Evolutionary conservation across 2,329 filamentous ascomycete genomes (phyloP).

Genomic region (Colletotrichum euphorbiae): DNA sequence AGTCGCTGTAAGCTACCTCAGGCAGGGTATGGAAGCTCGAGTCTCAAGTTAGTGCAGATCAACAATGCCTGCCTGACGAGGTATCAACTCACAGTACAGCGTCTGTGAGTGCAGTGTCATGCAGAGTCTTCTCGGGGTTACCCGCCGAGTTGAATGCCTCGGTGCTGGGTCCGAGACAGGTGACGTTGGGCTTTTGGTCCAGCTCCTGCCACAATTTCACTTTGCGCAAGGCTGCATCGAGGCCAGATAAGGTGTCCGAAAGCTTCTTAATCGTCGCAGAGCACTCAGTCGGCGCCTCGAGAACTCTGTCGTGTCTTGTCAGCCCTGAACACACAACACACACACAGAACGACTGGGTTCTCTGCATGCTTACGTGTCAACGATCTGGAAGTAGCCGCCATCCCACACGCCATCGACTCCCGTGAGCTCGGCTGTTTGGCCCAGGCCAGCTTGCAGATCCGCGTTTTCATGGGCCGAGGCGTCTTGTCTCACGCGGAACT

Average conservation of each 20-base stretch:
- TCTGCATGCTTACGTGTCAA: conserved; percentile 39
- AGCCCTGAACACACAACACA: not conserved
- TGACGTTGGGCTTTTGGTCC: conserved; percentile 42
- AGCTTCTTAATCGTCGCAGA: conserved; percentile 38
- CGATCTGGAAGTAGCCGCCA: conserved; percentile 41
- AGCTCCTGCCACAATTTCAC: conserved; percentile 38
- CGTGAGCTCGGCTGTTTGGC: conserved; percentile 24
- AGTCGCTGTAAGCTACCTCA: conserved; percentile 41
- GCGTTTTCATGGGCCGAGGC: conserved; percentile 7
- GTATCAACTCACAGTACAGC: conserved; percentile 40
- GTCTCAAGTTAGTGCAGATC: not conserved
- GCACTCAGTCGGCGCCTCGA: conserved; percentile 37
- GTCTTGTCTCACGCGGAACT: conserved; percentile 37
- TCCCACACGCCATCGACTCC: conserved; percentile 41
- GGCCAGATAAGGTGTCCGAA: conserved; percentile 21
- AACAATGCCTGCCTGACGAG: too few species aligned
- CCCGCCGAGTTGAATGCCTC: conserved; percentile 40
- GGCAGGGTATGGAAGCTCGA: conserved; percentile 41
- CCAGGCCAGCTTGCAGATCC: conserved; percentile 39
- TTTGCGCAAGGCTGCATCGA: conserved; percentile 35
- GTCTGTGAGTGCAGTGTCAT: conserved; percentile 30
- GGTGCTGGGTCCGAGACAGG: conserved; percentile 42
- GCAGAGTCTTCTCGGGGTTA: conserved; percentile 38
- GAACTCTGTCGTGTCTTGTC: conserved; percentile 27
- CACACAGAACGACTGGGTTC: not conserved